Evolutionary conservation across 768 basidiomycete species (phyloP), one percentile per base, ranked within the genome.

Genomic region (Candolleomyces aberdarensis): DNA sequence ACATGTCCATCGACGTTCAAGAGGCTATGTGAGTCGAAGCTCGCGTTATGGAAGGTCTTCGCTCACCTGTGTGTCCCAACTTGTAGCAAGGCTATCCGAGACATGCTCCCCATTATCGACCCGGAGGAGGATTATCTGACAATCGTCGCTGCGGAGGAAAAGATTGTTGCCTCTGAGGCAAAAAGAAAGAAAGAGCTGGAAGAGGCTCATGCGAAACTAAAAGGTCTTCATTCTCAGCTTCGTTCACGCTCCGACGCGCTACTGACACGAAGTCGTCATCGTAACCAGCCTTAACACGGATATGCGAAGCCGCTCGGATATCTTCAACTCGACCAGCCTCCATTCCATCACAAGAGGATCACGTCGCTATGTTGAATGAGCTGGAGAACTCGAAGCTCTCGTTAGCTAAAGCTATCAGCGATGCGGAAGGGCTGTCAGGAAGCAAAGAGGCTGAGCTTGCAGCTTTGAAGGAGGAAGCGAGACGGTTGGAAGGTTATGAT

Each of bases 61-160:
- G 26, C 26, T 26, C 2, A 26, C 26, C 26, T 3, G 26, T 26
- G 3, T 2, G 26, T 3, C 26, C 26, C 26, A 26, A 17, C 58
- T 32, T 51, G 11, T 62, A 91, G 89, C 53, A 85, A 86, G 64
- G 82, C 87, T 17, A 85, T 91, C 50, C 80, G 79, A 63, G 86
- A 85, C 62, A 89, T 92, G 83, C 75, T 83, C 36, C 80, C 83
- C 3, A 85, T 91, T 60, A 89, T 93, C 58, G 86, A 90, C 66
- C 88, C 89, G 11, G 86, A 88, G 47, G 89, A 91, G 57, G 91
- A 93, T 71, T 91, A 85, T 69, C 74, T 88, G 60, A 87, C 88
- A 13, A 89, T 93, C 53, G 84, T 86, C 15, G 84, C 82, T 7
- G 86, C 89, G 8, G 89, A 92, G 65, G 85, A 91, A 61, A 85